Base-by-base conservation (phyloP, 768 basidiomycete species). In the Lentinula detonsa region DNA sequence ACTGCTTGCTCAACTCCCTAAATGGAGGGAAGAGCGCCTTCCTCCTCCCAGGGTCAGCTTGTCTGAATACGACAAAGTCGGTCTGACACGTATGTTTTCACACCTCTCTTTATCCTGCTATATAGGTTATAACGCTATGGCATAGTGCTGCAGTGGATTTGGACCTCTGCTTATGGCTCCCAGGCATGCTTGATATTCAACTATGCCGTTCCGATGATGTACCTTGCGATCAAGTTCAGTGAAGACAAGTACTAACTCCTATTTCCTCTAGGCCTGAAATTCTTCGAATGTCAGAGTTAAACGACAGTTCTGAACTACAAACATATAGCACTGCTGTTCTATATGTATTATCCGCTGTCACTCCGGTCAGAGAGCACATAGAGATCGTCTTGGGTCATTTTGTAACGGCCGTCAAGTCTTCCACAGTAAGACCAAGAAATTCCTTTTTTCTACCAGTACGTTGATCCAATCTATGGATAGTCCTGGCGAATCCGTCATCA, bases 401-500 rank as follows among this genome's bases (percentile, higher is more conserved):
- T 71, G 81, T 87, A 34, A 73, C 75, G 39, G 88, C 90, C 16
- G 85, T 95, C 73, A 87, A 91, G 63, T 86, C 84, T 34, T 92
- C 94, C 31, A 81, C 81, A 66, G 93, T 91, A 68, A 70, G 82
- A 60, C 21, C 21, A 40, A 28, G 21, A 23, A 28, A 28, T 28
- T 28, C 28, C 28, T 28, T 48, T 21, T 58, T 57, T 37, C 57
- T 40, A 23, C 51, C 62, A 82, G 81, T 85, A 85, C 76, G 83
- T 60, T 83, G n/a, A 61, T 58, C 54, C 45, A 64, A 48, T 45
- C 49, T 35, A 9, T 37, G 18, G n/a, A 8, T 63, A 94, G 92
- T 93, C 91, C 6, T 97, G 94, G 94, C 84, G 91, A 59, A 93
- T 95, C 67, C 87, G 93, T 4, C 78, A 93, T 39, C 89, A 94